phyloP scores from a whole-genome alignment of 345 rosid species.

The Rhodamnia rubescens region DNA sequence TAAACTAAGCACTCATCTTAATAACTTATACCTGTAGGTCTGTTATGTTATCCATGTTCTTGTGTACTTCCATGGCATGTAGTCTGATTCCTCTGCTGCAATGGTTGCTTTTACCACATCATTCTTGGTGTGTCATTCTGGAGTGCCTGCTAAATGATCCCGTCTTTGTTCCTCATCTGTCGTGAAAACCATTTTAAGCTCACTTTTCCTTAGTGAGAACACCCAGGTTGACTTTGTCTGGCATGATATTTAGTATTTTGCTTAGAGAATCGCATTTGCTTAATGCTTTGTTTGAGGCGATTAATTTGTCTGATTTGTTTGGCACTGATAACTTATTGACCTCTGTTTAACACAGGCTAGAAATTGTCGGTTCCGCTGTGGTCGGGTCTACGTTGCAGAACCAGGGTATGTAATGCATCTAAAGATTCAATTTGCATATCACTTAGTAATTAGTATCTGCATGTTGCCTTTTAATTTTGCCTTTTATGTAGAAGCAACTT shows the following conservation, averaged over 20 bases:
- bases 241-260: not conserved
- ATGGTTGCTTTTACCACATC: not conserved
- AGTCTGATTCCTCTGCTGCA: not conserved
- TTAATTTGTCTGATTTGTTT: not conserved
- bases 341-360: conserved; percentile 50
- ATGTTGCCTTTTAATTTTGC: not conserved
- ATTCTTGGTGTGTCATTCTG: not conserved
- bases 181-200: not conserved
- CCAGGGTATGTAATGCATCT: conserved; percentile 54
- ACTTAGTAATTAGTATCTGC: not conserved
- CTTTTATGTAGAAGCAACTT: not conserved
- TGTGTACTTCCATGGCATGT: not conserved
- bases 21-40: not conserved
- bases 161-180: not conserved
- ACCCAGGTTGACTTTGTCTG: not conserved
- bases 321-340: not conserved
- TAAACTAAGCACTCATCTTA: not conserved
- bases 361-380: conserved; percentile 81
- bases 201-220: not conserved
- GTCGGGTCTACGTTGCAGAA: conserved; percentile 81
- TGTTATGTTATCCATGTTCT: not conserved
- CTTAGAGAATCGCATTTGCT: not conserved
- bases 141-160: not conserved
- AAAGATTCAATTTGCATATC: not conserved
- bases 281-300: not conserved